Conservation (phyloP, 2,329 filamentous ascomycete genomes). For the Paracamarosporium sp. region DNA sequence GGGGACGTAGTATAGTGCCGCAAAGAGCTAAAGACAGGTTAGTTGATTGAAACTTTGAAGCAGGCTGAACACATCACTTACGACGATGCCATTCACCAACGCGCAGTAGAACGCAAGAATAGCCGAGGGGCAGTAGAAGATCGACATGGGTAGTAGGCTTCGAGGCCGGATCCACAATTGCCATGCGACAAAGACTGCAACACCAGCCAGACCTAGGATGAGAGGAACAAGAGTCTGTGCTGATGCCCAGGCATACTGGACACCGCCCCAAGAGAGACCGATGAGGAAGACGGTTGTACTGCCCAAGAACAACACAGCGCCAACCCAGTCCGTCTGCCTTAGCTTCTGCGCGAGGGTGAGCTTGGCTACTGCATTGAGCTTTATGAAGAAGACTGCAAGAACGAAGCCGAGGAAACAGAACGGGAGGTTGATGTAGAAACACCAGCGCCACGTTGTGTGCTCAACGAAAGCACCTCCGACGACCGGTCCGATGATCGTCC, state of each 20-base stretch:
- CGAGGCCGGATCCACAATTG: conserved; percentile 42
- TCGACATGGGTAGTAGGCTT: conserved; percentile 46
- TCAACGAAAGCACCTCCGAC: conserved; percentile 60
- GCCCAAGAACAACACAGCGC: conserved; percentile 48
- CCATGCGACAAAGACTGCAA: conserved; percentile 45
- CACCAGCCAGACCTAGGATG: conserved; percentile 37
- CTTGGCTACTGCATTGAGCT: conserved; percentile 23
- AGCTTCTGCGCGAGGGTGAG: conserved; percentile 31
- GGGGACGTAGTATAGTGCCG: conserved; percentile 51
- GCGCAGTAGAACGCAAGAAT: conserved; percentile 50
- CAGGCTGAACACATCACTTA: conserved; percentile 27
- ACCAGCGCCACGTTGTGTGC: conserved; percentile 64
- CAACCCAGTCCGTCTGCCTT: conserved; percentile 51
- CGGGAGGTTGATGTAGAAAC: conserved; percentile 69
- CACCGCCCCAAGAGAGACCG: conserved; percentile 53
- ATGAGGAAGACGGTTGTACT: conserved; percentile 49
- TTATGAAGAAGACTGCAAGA: conserved; percentile 29
- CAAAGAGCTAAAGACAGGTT: conserved; percentile 43
- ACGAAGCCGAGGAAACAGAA: conserved; percentile 49
- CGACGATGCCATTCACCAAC: conserved; percentile 52
- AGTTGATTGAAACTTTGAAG: background rate
- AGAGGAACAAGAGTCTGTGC: conserved; percentile 51
- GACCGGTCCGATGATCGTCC: conserved; percentile 58
- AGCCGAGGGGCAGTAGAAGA: conserved; percentile 47
- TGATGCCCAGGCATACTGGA: conserved; percentile 47